These are phyloP conservation scores for Tranzscheliella williamsii DNA, from an alignment of 1,284 basidiomycete genomes.

Conservation along the genomic window DNA sequence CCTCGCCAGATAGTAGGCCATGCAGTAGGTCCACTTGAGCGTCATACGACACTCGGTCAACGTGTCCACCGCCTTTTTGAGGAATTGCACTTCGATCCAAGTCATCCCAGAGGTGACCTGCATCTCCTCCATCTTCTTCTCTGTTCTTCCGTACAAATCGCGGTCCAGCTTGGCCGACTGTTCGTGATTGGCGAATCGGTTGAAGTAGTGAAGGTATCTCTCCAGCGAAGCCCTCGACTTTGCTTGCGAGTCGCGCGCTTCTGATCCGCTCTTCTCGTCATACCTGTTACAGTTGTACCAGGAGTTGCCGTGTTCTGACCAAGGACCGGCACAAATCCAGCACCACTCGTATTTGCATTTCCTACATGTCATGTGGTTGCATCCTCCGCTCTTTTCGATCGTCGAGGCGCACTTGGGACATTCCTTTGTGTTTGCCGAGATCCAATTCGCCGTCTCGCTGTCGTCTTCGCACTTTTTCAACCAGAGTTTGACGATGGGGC, in stretches of 20 bases:
- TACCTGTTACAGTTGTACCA: slow-evolving; percentile 99
- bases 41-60: slow-evolving; percentile 81
- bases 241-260: slow-evolving; percentile 73
- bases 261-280: slow-evolving; percentile 86
- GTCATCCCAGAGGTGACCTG: slow-evolving; percentile 85
- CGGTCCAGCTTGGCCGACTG: slow-evolving; percentile 93
- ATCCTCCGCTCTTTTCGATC: slow-evolving; percentile 99
- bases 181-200: slow-evolving; percentile 89
- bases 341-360: slow-evolving; percentile 66
- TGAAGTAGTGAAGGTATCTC: slow-evolving; percentile 73
- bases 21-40: slow-evolving; percentile 99
- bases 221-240: slow-evolving; percentile 82
- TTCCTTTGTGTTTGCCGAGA: slow-evolving; percentile 98
- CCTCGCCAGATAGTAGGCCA: slow-evolving; percentile 88
- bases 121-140: slow-evolving; percentile 99
- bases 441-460: slow-evolving; percentile 98
- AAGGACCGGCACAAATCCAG: slow-evolving; percentile 76
- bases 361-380: slow-evolving; percentile 64
- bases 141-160: slow-evolving; percentile 88
- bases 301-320: slow-evolving; percentile 94
- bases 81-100: slow-evolving; percentile 99
- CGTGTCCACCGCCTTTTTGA: slow-evolving; percentile 95
- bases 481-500: slow-evolving; percentile 87
- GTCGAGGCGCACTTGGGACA: slow-evolving; percentile 87
- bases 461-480: slow-evolving; percentile 96